Evolutionary conservation across 805 yeast genomes (phyloP).

Genomic region (Clavispora santaluciae): DNA sequence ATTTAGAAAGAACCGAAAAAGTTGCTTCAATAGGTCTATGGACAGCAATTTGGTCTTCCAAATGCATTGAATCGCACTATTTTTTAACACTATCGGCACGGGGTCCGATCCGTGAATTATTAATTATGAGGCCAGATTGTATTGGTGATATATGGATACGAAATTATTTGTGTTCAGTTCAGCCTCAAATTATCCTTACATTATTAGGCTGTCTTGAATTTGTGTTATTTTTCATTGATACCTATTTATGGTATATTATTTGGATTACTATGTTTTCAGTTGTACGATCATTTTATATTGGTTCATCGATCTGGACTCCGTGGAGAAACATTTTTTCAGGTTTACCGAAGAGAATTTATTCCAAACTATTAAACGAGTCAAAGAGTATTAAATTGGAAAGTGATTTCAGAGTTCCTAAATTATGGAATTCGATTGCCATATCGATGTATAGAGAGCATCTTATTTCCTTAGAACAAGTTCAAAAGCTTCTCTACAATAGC

Average conservation of each 20-base stretch:
- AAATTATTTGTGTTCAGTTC: constrained; percentile 46
- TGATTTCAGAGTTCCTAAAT: constrained; percentile 44
- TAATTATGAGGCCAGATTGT: constrained; percentile 53
- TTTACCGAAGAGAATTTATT: constrained; percentile 68
- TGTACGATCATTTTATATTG: constrained; percentile 63
- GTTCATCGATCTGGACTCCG: constrained; percentile 83
- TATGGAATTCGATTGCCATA: constrained; percentile 82
- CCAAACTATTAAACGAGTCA: constrained; percentile 57
- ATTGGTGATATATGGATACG: constrained; percentile 59
- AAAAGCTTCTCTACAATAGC: constrained; percentile 53
- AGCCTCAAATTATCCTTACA: constrained; percentile 51
- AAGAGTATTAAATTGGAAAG: constrained; percentile 39
- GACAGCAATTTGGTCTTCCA: constrained; percentile 61
- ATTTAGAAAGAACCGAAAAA: constrained; percentile 47
- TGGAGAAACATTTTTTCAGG: constrained; percentile 79
- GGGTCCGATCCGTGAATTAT: constrained; percentile 69
- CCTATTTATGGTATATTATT: constrained; percentile 80
- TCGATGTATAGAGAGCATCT: constrained; percentile 81
- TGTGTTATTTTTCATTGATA: constrained; percentile 69
- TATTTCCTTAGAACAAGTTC: constrained; percentile 67
- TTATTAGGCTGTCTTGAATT: constrained; percentile 59
- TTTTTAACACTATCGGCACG: constrained; percentile 83
- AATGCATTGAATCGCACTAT: constrained; percentile 83
- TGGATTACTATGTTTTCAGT: constrained; percentile 76
- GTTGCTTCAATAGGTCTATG: constrained; percentile 67